Evolutionary conservation across 257 asterid genomes (phyloP).

Genomic region (Scutellaria minor): DNA sequence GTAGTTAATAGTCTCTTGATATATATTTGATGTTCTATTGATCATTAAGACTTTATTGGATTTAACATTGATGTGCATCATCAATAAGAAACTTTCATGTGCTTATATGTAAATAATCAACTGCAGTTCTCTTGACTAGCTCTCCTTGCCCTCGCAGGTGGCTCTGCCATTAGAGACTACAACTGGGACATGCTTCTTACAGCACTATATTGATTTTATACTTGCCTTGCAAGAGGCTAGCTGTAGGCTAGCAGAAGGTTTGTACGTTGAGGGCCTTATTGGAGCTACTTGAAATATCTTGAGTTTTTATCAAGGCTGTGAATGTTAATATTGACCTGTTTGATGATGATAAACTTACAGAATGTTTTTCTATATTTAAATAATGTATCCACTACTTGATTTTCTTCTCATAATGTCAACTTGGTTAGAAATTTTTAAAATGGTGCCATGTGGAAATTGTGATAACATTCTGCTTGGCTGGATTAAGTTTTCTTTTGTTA

Average conservation of each 20-base stretch:
- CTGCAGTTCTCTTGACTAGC: conserved; percentile 35
- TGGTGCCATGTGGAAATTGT: conserved; percentile 3
- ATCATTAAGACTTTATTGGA: conserved; percentile 17
- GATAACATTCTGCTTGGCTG: conserved; percentile 16
- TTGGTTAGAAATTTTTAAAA: conserved; percentile 17
- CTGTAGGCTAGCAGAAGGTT: conserved; percentile 74
- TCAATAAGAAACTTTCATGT: conserved; percentile 18
- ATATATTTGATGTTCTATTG: conserved; percentile 20
- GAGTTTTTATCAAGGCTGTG: conserved; percentile 21
- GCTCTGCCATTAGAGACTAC: conserved; percentile 89
- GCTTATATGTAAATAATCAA: conserved; percentile 29
- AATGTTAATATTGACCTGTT: conserved; percentile 21
- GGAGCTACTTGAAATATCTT: conserved; percentile 24
- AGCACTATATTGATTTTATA: conserved; percentile 86
- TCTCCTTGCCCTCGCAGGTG: conserved; percentile 60
- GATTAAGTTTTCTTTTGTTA: conserved; percentile 8
- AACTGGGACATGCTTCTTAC: conserved; percentile 88
- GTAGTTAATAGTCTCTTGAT: conserved; percentile 12
- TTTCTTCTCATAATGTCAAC: conserved; percentile 11
- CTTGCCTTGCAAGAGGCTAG: conserved; percentile 93
- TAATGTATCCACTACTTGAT: conserved; percentile 7
- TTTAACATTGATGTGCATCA: not conserved
- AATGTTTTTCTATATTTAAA: not conserved
- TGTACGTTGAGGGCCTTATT: conserved; percentile 37
- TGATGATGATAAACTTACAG: not conserved